Evolutionary conservation across 2,329 filamentous ascomycete genomes (phyloP).

Genomic region (Aspergillus latus): DNA sequence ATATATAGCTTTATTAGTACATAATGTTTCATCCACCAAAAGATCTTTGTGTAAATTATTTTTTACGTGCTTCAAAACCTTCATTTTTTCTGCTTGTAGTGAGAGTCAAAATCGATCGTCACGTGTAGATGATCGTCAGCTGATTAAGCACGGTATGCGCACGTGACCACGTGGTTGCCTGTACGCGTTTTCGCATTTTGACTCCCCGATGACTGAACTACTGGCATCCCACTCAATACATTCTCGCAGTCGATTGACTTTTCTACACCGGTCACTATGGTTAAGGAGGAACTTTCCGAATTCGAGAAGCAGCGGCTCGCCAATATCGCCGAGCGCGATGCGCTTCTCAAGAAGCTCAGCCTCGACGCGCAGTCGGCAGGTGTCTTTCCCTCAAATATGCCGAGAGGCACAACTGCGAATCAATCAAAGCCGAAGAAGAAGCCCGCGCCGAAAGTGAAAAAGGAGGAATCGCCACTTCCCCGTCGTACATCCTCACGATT

Average conservation of each 20-base stretch:
- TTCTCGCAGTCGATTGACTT: not conserved
- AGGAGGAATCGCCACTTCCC: slow-evolving; percentile 55
- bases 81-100: no score
- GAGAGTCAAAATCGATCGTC: no score
- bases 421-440: slow-evolving; percentile 51
- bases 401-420: slow-evolving; percentile 50
- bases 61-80: no score
- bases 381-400: slow-evolving; percentile 56
- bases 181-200: slow-evolving; percentile 16
- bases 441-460: slow-evolving; percentile 59
- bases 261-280: slow-evolving; percentile 19
- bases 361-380: slow-evolving; percentile 66
- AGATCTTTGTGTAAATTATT: no score
- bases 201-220: slow-evolving; percentile 2
- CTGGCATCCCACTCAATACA: not conserved
- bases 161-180: slow-evolving; percentile 27
- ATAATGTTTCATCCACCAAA: no score
- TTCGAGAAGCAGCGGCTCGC: slow-evolving; percentile 83
- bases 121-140: no score
- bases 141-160: no score
- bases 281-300: slow-evolving; percentile 65
- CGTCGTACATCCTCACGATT: slow-evolving; percentile 63
- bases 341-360: slow-evolving; percentile 74
- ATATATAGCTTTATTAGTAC: no score
- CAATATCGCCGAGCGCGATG: slow-evolving; percentile 84